Conservation (phyloP, 1,284 basidiomycete genomes). For the Veloboletus limbatus region DNA sequence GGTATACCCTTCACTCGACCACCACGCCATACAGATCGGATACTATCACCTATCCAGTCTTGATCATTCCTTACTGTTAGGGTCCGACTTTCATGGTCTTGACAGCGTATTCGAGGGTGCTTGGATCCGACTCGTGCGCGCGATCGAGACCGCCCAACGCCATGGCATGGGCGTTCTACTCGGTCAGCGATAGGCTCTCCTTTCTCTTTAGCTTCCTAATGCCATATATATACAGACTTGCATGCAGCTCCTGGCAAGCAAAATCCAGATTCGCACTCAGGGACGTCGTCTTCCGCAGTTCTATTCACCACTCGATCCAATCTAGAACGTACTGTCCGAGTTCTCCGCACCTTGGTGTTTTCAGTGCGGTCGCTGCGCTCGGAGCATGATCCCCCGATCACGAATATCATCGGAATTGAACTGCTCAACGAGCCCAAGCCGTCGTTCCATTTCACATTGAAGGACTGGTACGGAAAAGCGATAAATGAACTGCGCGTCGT, state of each 20-base stretch:
- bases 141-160: conserved; percentile 59
- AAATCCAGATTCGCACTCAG: conserved; percentile 64
- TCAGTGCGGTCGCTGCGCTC: conserved; percentile 40
- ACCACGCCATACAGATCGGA: conserved; percentile 65
- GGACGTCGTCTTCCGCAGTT: conserved; percentile 50
- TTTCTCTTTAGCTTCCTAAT: conserved; percentile 5
- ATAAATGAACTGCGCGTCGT: conserved; percentile 55
- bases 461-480: conserved; percentile 64
- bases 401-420: conserved; percentile 78
- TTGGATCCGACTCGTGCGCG: conserved; percentile 67
- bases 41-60: conserved; percentile 72
- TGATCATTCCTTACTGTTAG: conserved; percentile 60
- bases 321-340: conserved; percentile 53
- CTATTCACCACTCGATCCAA: conserved; percentile 52
- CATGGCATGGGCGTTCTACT: conserved; percentile 79
- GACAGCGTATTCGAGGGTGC: conserved; percentile 66
- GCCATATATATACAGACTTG: conserved; percentile 45
- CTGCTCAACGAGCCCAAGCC: conserved; percentile 81
- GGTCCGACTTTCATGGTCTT: conserved; percentile 69
- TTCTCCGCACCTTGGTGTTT: conserved; percentile 44
- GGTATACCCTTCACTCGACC: conserved; percentile 9
- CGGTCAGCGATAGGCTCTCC: conserved; percentile 42
- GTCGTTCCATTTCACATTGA: conserved; percentile 46
- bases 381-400: conserved; percentile 40
- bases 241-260: conserved; percentile 79